Percentiles rank a stretch among this genome's conserved stretches.
These are phyloP conservation scores for Apophysomyces ossiformis DNA, from an alignment of 371 early-diverging fungal genomes.

Conservation along the genomic window DNA sequence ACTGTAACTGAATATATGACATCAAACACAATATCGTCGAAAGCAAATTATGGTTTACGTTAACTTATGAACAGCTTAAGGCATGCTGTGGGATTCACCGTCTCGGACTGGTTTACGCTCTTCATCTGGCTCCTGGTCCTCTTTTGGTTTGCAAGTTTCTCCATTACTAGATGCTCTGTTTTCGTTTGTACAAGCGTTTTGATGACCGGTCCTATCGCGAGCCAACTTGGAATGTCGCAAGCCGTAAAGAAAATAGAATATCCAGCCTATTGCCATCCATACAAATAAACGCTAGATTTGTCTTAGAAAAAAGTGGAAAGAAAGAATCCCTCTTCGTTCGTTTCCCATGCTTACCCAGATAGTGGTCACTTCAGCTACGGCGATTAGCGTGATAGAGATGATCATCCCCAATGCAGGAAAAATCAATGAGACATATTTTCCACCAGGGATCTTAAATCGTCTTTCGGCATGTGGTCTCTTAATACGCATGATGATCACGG, in stretches of 20 bases:
- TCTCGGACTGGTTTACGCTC: too few species aligned
- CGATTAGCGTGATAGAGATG: conserved; percentile 64
- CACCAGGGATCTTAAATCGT: conserved; percentile 83
- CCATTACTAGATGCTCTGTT: not conserved
- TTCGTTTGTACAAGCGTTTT: conserved; percentile 12
- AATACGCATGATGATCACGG: conserved; percentile 76
- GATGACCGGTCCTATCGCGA: conserved; percentile 41
- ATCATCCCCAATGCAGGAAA: conserved; percentile 68
- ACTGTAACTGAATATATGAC: too few species aligned
- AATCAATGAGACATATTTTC: conserved; percentile 43
- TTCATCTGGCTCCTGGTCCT: too few species aligned
- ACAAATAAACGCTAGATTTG: conserved; percentile 43
- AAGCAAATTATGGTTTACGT: too few species aligned
- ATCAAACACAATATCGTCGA: too few species aligned
- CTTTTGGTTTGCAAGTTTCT: not conserved
- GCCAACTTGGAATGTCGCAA: conserved; percentile 62
- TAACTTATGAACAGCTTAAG: too few species aligned
- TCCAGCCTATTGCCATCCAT: conserved; percentile 76
- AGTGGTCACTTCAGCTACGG: conserved; percentile 63
- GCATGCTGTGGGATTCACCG: too few species aligned
- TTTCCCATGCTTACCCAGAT: conserved; percentile 40
- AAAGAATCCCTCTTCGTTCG: not conserved
- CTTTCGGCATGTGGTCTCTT: conserved; percentile 76
- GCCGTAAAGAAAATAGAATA: conserved; percentile 74
- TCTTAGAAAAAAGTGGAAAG: not conserved